A percentile compares a stretch with the other conserved stretches of the same genome.
These are phyloP conservation scores for Dittrichia graveolens DNA, from an alignment of 129 eudicot genomes.

Conservation along the genomic window DNA sequence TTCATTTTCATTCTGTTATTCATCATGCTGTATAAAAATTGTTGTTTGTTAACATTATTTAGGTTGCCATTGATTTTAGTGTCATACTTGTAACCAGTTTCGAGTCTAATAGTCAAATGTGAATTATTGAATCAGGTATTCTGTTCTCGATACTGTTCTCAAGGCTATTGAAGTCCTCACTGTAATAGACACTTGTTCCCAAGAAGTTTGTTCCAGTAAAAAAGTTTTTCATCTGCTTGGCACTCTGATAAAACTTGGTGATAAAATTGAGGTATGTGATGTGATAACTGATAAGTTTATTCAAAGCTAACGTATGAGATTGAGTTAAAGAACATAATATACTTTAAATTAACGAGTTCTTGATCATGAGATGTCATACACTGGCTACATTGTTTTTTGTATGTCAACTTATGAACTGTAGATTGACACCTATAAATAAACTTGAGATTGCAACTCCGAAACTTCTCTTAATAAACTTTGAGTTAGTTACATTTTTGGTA, in stretches of 20 bases:
- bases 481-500: too few relatives aligned
- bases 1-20: neutral
- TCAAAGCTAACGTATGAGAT: neutral
- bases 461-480: neutral
- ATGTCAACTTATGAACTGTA: neutral
- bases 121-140: slow-evolving; percentile 53
- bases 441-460: neutral
- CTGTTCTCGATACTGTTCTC: slow-evolving; percentile 71
- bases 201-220: slow-evolving; percentile 58
- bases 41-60: neutral
- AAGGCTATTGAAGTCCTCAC: slow-evolving; percentile 82
- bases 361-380: too few relatives aligned
- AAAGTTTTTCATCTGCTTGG: slow-evolving; percentile 61
- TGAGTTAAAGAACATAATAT: slow-evolving; percentile 15
- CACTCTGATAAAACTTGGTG: slow-evolving; percentile 69
- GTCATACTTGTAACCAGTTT: slow-evolving; percentile 9
- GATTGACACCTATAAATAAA: neutral
- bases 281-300: neutral
- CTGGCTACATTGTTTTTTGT: too few relatives aligned
- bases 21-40: neutral
- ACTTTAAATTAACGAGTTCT: neutral
- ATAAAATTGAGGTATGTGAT: slow-evolving; percentile 72
- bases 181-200: slow-evolving; percentile 58
- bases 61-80: neutral
- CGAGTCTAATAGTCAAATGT: slow-evolving; percentile 16